A percentile compares a stretch with the other conserved stretches of the same genome.
phyloP scores from a whole-genome alignment of 1,284 basidiomycete genomes.

The Puccinia triticina region DNA sequence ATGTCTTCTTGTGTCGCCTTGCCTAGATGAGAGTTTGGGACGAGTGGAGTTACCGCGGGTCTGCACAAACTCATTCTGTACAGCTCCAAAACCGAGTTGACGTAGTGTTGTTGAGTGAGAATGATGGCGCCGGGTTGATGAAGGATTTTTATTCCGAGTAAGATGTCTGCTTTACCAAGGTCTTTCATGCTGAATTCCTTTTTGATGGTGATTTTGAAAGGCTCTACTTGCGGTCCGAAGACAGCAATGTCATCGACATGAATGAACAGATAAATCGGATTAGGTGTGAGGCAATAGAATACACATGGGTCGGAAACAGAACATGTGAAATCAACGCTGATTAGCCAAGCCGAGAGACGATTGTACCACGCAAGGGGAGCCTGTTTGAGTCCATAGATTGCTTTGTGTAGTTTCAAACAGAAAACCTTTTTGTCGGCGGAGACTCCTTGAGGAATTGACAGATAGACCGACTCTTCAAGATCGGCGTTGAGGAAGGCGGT shows the following conservation, averaged over 20 bases:
- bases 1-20: constrained; percentile 1
- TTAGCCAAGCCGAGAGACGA: not conserved
- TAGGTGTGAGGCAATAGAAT: constrained; percentile 7
- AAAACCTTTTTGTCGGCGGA: not conserved
- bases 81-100: no score
- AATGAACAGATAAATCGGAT: no score
- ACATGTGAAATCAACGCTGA: not conserved
- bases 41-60: not conserved
- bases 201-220: no score
- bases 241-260: no score
- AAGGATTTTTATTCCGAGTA: no score
- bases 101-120: no score
- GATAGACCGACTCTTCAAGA: not conserved
- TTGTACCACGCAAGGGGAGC: constrained; percentile 2
- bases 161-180: no score
- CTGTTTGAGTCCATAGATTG: constrained; percentile 31
- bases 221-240: no score
- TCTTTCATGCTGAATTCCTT: no score
- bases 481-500: not conserved
- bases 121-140: no score
- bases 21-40: not conserved
- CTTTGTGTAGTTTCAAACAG: not conserved
- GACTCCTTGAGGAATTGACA: not conserved
- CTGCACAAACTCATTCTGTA: not conserved
- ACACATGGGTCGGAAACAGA: not conserved